Conservation (phyloP, 23 red algal species). For the Gracilaria gracilis region DNA sequence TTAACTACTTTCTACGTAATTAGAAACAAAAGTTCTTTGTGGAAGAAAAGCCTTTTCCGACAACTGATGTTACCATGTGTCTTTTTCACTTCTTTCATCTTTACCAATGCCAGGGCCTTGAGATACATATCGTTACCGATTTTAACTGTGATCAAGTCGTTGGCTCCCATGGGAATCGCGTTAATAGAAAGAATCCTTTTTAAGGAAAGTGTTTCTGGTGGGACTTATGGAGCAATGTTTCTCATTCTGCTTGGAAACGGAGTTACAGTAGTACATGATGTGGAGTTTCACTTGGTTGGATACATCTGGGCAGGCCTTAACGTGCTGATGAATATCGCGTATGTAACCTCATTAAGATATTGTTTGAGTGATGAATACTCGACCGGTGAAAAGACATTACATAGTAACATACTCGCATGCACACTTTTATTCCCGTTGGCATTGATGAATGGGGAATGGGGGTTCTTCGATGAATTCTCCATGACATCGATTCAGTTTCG, state of each 20-base stretch:
- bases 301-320: constrained; percentile 89
- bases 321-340: constrained; percentile 78
- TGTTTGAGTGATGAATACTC: constrained; percentile 68
- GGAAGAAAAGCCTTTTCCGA: constrained; percentile 40
- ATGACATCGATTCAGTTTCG: constrained; percentile 47
- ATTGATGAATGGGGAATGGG: constrained; percentile 66
- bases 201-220: constrained; percentile 58
- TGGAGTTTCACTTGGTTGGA: constrained; percentile 76
- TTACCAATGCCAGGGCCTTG: constrained; percentile 82
- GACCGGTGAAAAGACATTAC: constrained; percentile 68
- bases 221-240: constrained; percentile 70
- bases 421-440: constrained; percentile 73
- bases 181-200: constrained; percentile 67
- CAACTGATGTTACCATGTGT: constrained; percentile 72
- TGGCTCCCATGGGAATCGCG: constrained; percentile 84
- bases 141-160: constrained; percentile 80
- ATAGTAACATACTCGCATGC: constrained; percentile 73
- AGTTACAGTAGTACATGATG: constrained; percentile 75
- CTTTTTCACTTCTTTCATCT: constrained; percentile 90
- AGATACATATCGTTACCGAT: constrained; percentile 89
- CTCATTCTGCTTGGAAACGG: constrained; percentile 67
- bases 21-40: not conserved
- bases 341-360: constrained; percentile 71
- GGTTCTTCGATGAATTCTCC: constrained; percentile 43
- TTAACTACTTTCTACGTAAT: constrained; percentile 17